Base-by-base conservation (phyloP, 169 alveolate species). In the Perkinsus marinus region DNA sequence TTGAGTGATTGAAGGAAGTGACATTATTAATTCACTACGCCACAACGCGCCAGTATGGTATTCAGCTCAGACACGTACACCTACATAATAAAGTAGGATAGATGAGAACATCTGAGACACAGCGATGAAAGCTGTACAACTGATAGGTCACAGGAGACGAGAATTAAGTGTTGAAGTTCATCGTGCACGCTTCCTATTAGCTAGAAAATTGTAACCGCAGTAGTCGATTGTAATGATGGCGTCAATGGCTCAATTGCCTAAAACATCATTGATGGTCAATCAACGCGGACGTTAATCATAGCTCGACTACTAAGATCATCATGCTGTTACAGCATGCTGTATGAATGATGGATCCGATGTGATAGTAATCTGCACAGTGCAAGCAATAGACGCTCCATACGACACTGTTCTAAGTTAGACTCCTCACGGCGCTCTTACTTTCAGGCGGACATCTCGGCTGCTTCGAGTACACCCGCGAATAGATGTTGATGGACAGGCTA, bases 401-500 rank as follows among this genome's bases (percentile, higher is more conserved):
- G 79, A 30, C 0, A 57, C 79, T 16, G 79, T 57, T n/a, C n/a
- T n/a, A n/a, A n/a, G n/a, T n/a, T n/a, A n/a, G n/a, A n/a, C n/a
- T n/a, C 34, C 22, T 57, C 26, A 57, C 79, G 3, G 79, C 79
- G 34, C 79, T 57, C 34, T 93, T 93, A 39, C 68, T 91, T 17
- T 92, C 46, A 0, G 94, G 95, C 26, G 79, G 79, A 26, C 36
- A 57, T 30, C 34, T 26, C 22, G 79, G 95, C 95, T 36, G 90
- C 94, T 0, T 96, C 96, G n/a, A n/a, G n/a, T n/a, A n/a, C n/a
- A n/a, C n/a, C n/a, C n/a, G n/a, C 91, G 91, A 91, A 96, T 97
- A 47, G 96, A 94, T 92, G 95, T 96, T 26, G 98, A 98, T 34
- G 95, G 97, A 0, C 99, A 94, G 0, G 97, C 97, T 97, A 98